phyloP scores from a whole-genome alignment of 164 flowering plant genomes.

The Macadamia integrifolia region DNA sequence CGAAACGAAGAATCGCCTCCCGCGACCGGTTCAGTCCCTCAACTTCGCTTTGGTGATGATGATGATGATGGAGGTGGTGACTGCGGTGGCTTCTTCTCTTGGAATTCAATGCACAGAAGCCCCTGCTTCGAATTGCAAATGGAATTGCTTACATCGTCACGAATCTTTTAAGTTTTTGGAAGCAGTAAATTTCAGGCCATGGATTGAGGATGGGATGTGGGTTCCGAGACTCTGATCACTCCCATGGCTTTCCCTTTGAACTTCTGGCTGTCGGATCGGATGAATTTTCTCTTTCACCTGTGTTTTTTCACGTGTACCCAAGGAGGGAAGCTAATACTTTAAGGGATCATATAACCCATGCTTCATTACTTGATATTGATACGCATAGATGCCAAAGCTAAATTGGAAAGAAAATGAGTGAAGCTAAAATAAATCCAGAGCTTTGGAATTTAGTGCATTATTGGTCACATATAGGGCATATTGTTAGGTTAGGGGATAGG shows the following conservation, averaged over 20 bases:
- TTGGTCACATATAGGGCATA: too few relatives aligned
- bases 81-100: slow-evolving; percentile 8
- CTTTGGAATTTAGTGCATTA: too few relatives aligned
- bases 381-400: too few relatives aligned
- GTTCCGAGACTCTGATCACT: neutral
- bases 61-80: slow-evolving; percentile 29
- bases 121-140: slow-evolving; percentile 1
- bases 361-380: too few relatives aligned
- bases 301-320: too few relatives aligned
- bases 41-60: slow-evolving; percentile 20
- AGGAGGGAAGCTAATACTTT: too few relatives aligned
- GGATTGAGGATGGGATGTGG: neutral
- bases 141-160: neutral
- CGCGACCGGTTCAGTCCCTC: slow-evolving; percentile 42
- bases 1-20: slow-evolving; percentile 47
- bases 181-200: neutral
- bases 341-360: too few relatives aligned
- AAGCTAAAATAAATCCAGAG: too few relatives aligned
- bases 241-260: neutral
- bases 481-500: too few relatives aligned
- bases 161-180: neutral
- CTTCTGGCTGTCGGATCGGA: neutral
- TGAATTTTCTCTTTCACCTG: neutral
- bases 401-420: too few relatives aligned
- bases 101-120: neutral